Conservation (phyloP, 2,329 filamentous ascomycete species). For the Chrysoporthe austroafricana region DNA sequence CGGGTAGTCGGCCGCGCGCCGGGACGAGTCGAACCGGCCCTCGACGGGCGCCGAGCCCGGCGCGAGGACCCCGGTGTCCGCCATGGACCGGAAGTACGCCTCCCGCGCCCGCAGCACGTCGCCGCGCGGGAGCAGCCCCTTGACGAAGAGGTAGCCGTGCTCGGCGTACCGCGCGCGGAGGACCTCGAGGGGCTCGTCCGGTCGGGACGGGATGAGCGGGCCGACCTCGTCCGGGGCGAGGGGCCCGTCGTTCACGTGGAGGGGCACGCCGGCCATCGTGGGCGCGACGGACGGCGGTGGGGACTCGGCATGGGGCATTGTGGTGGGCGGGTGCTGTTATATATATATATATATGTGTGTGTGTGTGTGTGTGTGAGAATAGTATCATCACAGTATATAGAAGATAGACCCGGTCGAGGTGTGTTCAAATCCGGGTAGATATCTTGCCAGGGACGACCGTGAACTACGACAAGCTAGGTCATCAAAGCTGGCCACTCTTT, state of each 20-base stretch:
- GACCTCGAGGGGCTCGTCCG: constrained; percentile 24
- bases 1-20: constrained; percentile 49
- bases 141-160: constrained; percentile 61
- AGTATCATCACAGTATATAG: no score
- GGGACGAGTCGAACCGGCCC: constrained; percentile 55
- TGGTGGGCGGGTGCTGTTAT: not conserved
- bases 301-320: constrained; percentile 18
- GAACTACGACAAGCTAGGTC: no score
- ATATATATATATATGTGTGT: not conserved
- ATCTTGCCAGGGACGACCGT: no score
- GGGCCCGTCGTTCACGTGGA: constrained; percentile 28
- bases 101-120: constrained; percentile 57
- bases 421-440: no score
- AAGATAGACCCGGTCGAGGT: no score
- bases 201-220: constrained; percentile 20
- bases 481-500: no score
- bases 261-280: not conserved
- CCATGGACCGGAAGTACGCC: constrained; percentile 57
- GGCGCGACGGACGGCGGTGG: not conserved
- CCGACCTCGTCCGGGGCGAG: constrained; percentile 21
- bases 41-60: constrained; percentile 54
- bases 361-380: no score
- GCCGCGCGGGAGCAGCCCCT: constrained; percentile 54
- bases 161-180: constrained; percentile 21
- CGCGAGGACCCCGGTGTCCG: constrained; percentile 59